phyloP scores from a whole-genome alignment of 257 asterid genomes.

The Perilla frutescens region DNA sequence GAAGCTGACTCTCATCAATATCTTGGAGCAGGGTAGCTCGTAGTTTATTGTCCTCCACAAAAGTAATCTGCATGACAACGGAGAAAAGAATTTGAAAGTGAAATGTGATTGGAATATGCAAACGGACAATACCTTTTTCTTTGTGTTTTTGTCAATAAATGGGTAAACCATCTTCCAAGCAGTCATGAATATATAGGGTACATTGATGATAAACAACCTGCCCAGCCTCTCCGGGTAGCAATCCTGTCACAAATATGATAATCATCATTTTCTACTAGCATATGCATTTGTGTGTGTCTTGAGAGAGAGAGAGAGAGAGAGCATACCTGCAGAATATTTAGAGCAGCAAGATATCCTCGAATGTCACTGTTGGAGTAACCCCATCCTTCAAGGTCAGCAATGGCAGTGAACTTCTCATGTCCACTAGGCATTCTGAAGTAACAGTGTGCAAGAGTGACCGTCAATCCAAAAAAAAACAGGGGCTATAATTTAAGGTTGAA shows the following conservation, averaged over 20 bases:
- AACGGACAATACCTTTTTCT: constrained; percentile 63
- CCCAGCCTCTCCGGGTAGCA: constrained; percentile 96
- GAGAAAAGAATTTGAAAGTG: background rate
- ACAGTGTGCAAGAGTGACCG: background rate
- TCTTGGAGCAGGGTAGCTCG: constrained; percentile 59
- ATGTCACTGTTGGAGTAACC: constrained; percentile 73
- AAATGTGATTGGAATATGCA: background rate
- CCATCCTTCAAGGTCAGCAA: constrained; percentile 81
- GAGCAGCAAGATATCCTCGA: constrained; percentile 83
- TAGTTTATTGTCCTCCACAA: constrained; percentile 70
- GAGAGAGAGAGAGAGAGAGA: background rate
- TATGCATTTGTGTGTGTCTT: background rate
- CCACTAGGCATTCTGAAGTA: constrained; percentile 51
- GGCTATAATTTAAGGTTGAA: background rate
- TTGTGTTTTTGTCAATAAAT: constrained; percentile 80
- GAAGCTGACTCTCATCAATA: constrained; percentile 66
- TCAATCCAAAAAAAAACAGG: background rate
- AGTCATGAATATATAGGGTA: constrained; percentile 80
- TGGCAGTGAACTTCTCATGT: constrained; percentile 82
- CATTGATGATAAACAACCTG: constrained; percentile 68
- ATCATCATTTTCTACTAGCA: background rate
- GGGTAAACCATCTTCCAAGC: constrained; percentile 93
- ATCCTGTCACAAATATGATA: constrained; percentile 52
- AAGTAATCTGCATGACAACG: constrained; percentile 58
- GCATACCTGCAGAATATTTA: constrained; percentile 72